A percentile compares a stretch with the other conserved stretches of the same genome.
phyloP scores from a whole-genome alignment of 495 filamentous ascomycete species.

The Xylaria scruposa region DNA sequence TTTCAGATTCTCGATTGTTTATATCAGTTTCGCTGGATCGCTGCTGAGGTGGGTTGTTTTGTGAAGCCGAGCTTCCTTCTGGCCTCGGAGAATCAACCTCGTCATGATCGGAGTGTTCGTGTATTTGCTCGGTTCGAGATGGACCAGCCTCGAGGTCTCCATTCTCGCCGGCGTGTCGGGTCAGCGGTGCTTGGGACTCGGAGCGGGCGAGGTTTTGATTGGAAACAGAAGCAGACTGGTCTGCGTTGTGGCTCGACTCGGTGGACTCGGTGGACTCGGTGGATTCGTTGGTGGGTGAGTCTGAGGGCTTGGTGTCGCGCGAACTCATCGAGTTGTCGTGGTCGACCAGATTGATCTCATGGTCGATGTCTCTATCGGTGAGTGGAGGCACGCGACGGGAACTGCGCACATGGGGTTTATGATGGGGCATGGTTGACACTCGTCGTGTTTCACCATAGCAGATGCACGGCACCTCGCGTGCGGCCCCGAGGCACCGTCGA shows the following conservation, averaged over 20 bases:
- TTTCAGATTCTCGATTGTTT: neutral
- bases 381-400: slow-evolving; percentile 57
- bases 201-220: slow-evolving; percentile 30
- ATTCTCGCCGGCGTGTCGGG: slow-evolving; percentile 25
- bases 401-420: slow-evolving; percentile 48
- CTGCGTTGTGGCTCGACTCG: slow-evolving; percentile 21
- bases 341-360: slow-evolving; percentile 66
- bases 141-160: slow-evolving; percentile 28
- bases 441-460: slow-evolving; percentile 20
- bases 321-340: slow-evolving; percentile 32
- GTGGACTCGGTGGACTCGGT: slow-evolving; percentile 22
- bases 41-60: slow-evolving; percentile 18
- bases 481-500: neutral
- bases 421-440: slow-evolving; percentile 48
- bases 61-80: slow-evolving; percentile 16
- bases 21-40: neutral
- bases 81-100: slow-evolving; percentile 9
- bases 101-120: slow-evolving; percentile 9
- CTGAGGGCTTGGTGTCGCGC: slow-evolving; percentile 37
- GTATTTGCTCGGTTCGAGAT: slow-evolving; percentile 27
- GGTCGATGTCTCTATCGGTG: slow-evolving; percentile 64
- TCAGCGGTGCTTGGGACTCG: slow-evolving; percentile 32
- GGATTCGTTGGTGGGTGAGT: neutral
- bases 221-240: slow-evolving; percentile 26
- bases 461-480: slow-evolving; percentile 22